Base-by-base conservation (phyloP, 352 stramenopile genomes). In the Globisporangium nodosum region DNA sequence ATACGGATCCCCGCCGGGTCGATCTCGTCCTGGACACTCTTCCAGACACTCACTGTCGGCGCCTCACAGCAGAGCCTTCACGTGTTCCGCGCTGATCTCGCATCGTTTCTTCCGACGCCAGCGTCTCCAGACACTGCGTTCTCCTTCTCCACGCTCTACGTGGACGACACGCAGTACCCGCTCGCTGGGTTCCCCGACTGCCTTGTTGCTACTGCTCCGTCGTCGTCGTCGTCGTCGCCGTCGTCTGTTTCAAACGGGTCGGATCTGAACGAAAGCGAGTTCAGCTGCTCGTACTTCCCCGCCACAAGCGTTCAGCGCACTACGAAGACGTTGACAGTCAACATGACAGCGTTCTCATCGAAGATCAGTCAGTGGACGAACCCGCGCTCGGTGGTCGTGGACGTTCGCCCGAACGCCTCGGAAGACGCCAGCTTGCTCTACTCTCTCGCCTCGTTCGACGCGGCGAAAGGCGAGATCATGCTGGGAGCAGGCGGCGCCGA, bases 141-240 rank as follows among this genome's bases (percentile, higher is more conserved):
- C 27, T 64, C 64, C 3, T 78, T 90, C 51, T 76, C 66, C 6
- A 73, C 66, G 8, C 58, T 92, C 24, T 89, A 81, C 52, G 30
- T 88, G 12, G 58, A 90, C 37, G 67, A 71, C 40, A 45, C 73
- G 11, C 66, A 68, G 15, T 52, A 86, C 21, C 76, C 80, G 16
- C 71, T 78, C 16, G 78, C 78, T 5, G 75, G 82, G 0, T 88
- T 76, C 56, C 82, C 82, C 3, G 67, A 88, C 55, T 90, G 81
- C 39, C 15, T 58, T 6, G 71, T 81, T 11, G 12, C 43, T 16
- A 8, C 42, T 1, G 27, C 54, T 24, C 12, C 56, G 1, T 51
- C 48, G 21, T 35, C 30, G 12, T 50, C 57, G 13, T 18, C 31
- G 7, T n/a, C 37, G 40, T 21, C 40, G n/a, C n/a, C n/a, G n/a